Conservation (phyloP, 495 filamentous ascomycete genomes). For the Hyaloscypha variabilis region DNA sequence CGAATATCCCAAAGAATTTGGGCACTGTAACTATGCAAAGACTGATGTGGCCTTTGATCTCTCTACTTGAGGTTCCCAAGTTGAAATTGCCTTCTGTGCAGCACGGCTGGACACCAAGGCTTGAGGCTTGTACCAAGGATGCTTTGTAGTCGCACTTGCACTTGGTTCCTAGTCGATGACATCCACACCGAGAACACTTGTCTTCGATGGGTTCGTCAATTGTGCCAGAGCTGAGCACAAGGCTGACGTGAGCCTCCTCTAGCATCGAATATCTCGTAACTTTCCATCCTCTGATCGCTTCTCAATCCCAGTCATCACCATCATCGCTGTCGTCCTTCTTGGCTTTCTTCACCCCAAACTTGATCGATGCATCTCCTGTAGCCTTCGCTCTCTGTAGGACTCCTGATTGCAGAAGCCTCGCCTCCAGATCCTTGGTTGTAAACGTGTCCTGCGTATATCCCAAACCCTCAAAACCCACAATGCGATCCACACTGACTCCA, state of each 20-base stretch:
- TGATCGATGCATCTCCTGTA: conserved; percentile 42
- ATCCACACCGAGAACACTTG: background rate
- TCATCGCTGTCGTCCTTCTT: conserved; percentile 54
- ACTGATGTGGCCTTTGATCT: too few species aligned
- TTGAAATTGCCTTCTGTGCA: too few species aligned
- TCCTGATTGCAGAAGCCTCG: conserved; percentile 57
- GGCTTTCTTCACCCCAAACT: conserved; percentile 36
- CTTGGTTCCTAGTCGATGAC: background rate
- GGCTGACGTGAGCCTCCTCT: background rate
- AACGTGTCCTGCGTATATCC: conserved; percentile 63
- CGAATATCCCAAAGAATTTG: too few species aligned
- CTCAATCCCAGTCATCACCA: conserved; percentile 68
- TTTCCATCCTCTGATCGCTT: background rate
- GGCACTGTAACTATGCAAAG: too few species aligned
- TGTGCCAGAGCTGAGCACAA: background rate
- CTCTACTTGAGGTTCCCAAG: too few species aligned
- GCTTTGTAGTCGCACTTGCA: too few species aligned
- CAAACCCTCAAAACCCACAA: conserved; percentile 77
- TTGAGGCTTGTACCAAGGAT: too few species aligned
- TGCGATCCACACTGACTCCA: conserved; percentile 65
- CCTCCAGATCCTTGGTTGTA: conserved; percentile 64
- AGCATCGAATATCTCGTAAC: too few species aligned
- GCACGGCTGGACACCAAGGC: too few species aligned
- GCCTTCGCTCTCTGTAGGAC: conserved; percentile 61
- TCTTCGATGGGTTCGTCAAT: background rate